Conservation (phyloP, 83 land plant genomes). For the Thuja plicata region DNA sequence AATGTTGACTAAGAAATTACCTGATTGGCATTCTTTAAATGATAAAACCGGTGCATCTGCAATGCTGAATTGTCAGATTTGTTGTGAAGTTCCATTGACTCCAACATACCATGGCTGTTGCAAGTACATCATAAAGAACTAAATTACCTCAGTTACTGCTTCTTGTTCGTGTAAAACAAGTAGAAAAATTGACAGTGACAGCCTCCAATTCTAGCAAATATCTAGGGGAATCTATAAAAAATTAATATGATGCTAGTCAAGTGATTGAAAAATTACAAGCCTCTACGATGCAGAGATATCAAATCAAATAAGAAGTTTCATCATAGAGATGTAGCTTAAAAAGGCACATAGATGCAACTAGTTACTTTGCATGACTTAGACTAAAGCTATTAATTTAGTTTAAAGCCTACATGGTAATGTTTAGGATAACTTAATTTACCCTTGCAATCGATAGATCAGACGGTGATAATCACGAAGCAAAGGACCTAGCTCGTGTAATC, state of each 20-base stretch:
- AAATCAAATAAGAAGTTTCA: constrained; percentile 5
- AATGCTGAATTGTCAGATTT: constrained; percentile 23
- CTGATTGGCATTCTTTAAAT: constrained; percentile 77
- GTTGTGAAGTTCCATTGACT: constrained; percentile 6
- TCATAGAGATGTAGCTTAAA: neutral
- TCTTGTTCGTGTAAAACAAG: neutral
- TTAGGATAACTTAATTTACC: constrained; percentile 39
- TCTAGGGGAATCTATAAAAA: neutral
- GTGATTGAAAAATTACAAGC: neutral
- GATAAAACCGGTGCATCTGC: constrained; percentile 61
- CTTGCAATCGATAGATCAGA: constrained; percentile 36
- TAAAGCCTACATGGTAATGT: neutral
- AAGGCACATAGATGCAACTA: neutral
- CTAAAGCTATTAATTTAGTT: neutral
- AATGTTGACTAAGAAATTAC: constrained; percentile 24
- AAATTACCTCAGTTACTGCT: neutral
- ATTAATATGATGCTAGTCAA: neutral
- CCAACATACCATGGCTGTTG: constrained; percentile 24
- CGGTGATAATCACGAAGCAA: constrained; percentile 91
- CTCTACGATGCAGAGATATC: neutral
- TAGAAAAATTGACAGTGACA: neutral
- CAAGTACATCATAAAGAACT: neutral
- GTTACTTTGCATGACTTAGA: neutral
- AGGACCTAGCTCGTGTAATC: constrained; percentile 72
- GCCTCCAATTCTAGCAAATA: neutral